Conservation (phyloP, 371 early-diverging fungal genomes). For the Caulochytrium protostelioides region DNA sequence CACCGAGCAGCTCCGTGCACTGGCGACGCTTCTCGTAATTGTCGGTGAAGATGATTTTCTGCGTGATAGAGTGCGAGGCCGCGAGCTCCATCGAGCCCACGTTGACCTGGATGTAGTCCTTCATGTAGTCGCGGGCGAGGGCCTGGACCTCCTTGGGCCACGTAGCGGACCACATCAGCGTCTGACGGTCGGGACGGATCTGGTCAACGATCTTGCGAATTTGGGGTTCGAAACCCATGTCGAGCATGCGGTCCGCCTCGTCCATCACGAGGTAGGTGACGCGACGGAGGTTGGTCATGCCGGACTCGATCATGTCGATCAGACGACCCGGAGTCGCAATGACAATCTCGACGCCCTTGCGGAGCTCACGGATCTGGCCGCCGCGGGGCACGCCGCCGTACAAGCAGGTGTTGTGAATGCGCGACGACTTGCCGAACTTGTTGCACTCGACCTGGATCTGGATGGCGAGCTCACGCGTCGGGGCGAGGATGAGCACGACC, state of each 20-base stretch:
- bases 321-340: constrained; percentile 99
- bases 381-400: constrained; percentile 94
- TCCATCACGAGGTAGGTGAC: constrained; percentile 96
- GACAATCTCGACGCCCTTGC: constrained; percentile 83
- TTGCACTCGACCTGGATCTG: constrained; percentile 85
- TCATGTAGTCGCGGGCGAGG: constrained; percentile 81
- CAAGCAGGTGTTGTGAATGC: constrained; percentile 80
- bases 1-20: too few relatives aligned
- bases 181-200: constrained; percentile 95
- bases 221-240: constrained; percentile 99
- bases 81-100: constrained; percentile 58
- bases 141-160: constrained; percentile 96
- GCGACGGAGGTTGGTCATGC: constrained; percentile 72
- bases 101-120: constrained; percentile 94
- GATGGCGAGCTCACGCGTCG: constrained; percentile 81
- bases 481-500: constrained; percentile 77
- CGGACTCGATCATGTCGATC: constrained; percentile 85
- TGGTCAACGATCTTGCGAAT: constrained; percentile 93
- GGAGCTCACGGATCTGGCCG: constrained; percentile 79
- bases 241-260: constrained; percentile 80
- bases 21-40: constrained; percentile 45
- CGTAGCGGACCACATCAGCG: constrained; percentile 99
- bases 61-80: constrained; percentile 36
- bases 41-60: constrained; percentile 52
- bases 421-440: constrained; percentile 68